Evolutionary conservation across 257 asterid species (phyloP).

Genomic region (Salvia miltiorrhiza): DNA sequence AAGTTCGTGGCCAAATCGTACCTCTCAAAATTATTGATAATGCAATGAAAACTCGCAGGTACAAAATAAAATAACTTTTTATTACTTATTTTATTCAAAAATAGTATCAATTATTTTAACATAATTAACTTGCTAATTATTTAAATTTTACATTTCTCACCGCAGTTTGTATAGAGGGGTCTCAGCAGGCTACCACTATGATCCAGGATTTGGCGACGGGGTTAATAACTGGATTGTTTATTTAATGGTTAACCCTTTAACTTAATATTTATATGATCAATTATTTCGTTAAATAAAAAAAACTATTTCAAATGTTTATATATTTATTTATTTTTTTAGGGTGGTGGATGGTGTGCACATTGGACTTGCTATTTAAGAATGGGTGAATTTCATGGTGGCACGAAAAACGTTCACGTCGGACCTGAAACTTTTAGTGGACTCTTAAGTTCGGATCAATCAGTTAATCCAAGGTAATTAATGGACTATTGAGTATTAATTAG

Average conservation of each 20-base stretch:
- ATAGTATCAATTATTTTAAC: too few relatives aligned
- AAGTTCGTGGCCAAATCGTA: too few relatives aligned
- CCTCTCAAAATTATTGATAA: too few relatives aligned
- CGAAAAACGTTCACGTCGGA: not conserved
- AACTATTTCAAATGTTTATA: too few relatives aligned
- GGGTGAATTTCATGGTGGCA: not conserved
- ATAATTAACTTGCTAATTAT: too few relatives aligned
- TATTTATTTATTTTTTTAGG: conserved; percentile 14
- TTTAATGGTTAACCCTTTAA: not conserved
- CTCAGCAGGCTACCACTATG: conserved; percentile 21
- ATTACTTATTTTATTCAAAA: too few relatives aligned
- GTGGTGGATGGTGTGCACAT: conserved; percentile 42
- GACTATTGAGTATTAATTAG: too few relatives aligned
- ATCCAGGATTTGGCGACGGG: conserved; percentile 11
- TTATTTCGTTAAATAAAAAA: not conserved
- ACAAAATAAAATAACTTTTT: too few relatives aligned
- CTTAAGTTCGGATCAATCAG: not conserved
- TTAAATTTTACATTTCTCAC: too few relatives aligned
- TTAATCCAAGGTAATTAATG: conserved; percentile 26
- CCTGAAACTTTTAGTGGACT: conserved; percentile 13
- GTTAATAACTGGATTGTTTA: conserved; percentile 18
- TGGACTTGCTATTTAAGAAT: not conserved
- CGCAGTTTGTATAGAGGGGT: conserved; percentile 29
- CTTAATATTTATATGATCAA: not conserved
- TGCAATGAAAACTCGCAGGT: too few relatives aligned